A percentile compares a stretch with the other conserved stretches of the same genome.
Conservation (phyloP, 2,329 filamentous ascomycete genomes). For the Pseudogymnoascus verrucosus region DNA sequence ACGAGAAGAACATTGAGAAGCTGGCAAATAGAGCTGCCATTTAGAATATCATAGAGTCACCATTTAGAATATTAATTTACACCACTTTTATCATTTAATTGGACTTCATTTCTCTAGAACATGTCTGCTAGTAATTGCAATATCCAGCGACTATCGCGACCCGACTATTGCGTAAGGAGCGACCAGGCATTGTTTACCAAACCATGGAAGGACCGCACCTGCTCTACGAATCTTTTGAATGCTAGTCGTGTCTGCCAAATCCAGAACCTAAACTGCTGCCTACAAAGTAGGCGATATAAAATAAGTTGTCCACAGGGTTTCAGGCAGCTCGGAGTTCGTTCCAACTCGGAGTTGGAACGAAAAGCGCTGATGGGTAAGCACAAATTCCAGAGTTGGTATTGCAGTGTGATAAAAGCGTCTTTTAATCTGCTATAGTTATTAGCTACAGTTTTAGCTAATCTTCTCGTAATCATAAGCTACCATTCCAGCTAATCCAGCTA, state of each 20-base stretch:
- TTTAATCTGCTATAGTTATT: slow-evolving; percentile 21
- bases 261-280: background rate
- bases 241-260: background rate
- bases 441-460: slow-evolving; percentile 12
- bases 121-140: background rate
- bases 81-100: background rate
- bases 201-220: background rate
- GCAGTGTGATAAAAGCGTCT: background rate
- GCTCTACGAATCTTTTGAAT: background rate
- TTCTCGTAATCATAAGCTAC: slow-evolving; percentile 15
- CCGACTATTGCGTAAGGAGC: background rate
- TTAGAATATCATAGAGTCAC: background rate
- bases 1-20: slow-evolving; percentile 21
- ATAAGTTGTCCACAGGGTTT: background rate
- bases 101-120: background rate
- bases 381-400: background rate
- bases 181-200: background rate
- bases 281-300: background rate
- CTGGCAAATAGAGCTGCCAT: slow-evolving; percentile 9
- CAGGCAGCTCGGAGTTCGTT: background rate
- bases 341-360: background rate
- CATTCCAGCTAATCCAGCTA: slow-evolving; percentile 15
- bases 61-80: background rate
- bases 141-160: background rate
- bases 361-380: background rate